These are phyloP conservation scores for Epichloe brachyelytri DNA, from an alignment of 2,329 filamentous ascomycete genomes.

Conservation along the genomic window DNA sequence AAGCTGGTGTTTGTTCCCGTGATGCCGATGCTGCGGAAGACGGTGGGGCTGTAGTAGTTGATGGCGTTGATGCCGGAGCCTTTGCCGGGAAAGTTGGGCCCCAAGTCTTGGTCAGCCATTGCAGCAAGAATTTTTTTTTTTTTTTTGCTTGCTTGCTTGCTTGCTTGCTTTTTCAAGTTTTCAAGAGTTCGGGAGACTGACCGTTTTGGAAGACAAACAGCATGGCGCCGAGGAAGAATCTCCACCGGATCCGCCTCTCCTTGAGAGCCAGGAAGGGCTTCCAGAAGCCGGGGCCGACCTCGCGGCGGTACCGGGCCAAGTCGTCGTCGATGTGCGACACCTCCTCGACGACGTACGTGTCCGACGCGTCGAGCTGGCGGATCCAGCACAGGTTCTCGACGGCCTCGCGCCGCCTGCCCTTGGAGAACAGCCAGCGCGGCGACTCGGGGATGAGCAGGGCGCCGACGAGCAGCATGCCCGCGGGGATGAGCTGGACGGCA, in stretches of 20 bases:
- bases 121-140: too few species aligned
- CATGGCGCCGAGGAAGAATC: constrained; percentile 60
- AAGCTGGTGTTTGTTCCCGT: constrained; percentile 12
- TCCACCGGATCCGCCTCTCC: constrained; percentile 48
- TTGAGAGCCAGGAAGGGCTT: constrained; percentile 51
- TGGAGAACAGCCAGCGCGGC: constrained; percentile 56
- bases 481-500: constrained; percentile 54
- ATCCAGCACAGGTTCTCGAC: constrained; percentile 51
- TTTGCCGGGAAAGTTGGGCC: not conserved
- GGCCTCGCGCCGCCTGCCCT: constrained; percentile 46
- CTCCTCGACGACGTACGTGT: constrained; percentile 62
- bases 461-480: constrained; percentile 46
- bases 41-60: constrained; percentile 19
- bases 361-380: constrained; percentile 39
- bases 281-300: constrained; percentile 62
- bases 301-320: constrained; percentile 47
- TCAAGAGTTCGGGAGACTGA: constrained; percentile 5
- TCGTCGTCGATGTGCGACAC: constrained; percentile 57
- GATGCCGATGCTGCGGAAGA: constrained; percentile 18
- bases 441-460: constrained; percentile 51
- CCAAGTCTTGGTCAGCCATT: not conserved
- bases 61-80: constrained; percentile 19
- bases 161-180: too few species aligned
- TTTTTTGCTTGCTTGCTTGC: too few species aligned
- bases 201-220: constrained; percentile 74